phyloP scores from a whole-genome alignment of 1,284 basidiomycete genomes.

The Rhodotorula glutinis region DNA sequence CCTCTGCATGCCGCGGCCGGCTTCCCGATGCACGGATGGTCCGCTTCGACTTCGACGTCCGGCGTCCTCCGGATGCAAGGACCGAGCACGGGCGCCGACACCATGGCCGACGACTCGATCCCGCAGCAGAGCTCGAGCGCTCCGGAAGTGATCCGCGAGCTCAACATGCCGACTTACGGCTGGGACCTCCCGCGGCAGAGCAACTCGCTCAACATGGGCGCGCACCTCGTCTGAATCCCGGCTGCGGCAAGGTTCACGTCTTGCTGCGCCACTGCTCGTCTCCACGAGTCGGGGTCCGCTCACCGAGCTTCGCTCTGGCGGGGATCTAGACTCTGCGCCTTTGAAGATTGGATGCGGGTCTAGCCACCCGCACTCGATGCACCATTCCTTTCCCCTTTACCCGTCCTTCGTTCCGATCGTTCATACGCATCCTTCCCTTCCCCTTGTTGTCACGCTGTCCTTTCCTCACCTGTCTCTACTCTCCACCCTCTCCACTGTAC shows the following conservation, averaged over 20 bases:
- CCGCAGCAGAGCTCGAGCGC: background rate
- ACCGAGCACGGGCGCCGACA: background rate
- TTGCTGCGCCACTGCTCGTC: no score
- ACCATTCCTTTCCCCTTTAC: background rate
- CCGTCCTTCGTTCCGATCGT: background rate
- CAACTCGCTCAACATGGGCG: slow-evolving; percentile 16
- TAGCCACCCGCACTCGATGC: background rate
- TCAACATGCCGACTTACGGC: slow-evolving; percentile 10
- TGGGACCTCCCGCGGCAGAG: slow-evolving; percentile 14
- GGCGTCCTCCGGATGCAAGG: slow-evolving; percentile 5
- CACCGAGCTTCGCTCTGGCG: background rate
- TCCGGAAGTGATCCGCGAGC: slow-evolving; percentile 7
- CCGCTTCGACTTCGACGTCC: background rate
- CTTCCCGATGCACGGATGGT: slow-evolving; percentile 11
- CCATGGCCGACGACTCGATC: no score
- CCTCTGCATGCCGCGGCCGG: background rate
- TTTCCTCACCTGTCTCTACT: no score
- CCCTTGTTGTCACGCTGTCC: no score
- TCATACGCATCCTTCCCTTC: background rate
- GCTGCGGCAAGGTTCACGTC: background rate
- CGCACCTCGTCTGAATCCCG: slow-evolving; percentile 19
- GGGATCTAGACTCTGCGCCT: background rate
- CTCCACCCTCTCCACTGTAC: no score
- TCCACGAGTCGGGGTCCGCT: no score
- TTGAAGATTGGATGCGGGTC: background rate